phyloP scores from a whole-genome alignment of 768 basidiomycete species.

The Leccinellum luteum region DNA sequence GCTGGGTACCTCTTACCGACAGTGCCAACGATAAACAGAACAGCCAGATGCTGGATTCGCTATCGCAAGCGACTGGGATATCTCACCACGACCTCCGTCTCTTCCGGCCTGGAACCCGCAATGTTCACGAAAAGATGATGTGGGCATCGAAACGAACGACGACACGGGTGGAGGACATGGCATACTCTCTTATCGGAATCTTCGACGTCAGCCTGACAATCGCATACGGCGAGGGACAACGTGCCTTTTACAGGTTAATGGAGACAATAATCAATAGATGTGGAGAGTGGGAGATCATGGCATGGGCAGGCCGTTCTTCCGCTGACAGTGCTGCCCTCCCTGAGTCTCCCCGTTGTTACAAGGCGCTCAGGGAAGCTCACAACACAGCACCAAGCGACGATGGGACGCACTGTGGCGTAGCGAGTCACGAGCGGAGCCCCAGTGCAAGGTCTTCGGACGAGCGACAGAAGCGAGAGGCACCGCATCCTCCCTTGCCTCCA shows the following conservation, averaged over 20 bases:
- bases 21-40: constrained; percentile 30
- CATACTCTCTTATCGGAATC: constrained; percentile 33
- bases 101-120: constrained; percentile 25
- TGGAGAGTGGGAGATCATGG: constrained; percentile 34
- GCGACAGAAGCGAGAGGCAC: not conserved
- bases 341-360: constrained; percentile 32
- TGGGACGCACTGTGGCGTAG: not conserved
- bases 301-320: constrained; percentile 28
- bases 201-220: constrained; percentile 34
- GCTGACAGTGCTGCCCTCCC: constrained; percentile 29
- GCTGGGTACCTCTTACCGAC: constrained; percentile 25
- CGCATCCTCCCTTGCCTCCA: not conserved
- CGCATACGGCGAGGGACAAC: constrained; percentile 35
- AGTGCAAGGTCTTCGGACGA: not conserved
- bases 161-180: constrained; percentile 32
- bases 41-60: constrained; percentile 15
- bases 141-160: constrained; percentile 36
- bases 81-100: constrained; percentile 20
- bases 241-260: constrained; percentile 31
- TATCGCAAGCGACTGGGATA: constrained; percentile 29
- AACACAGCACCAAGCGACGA: not conserved
- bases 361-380: constrained; percentile 10
- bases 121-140: constrained; percentile 30
- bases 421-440: too few relatives aligned
- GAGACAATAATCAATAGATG: constrained; percentile 27